phyloP scores from a whole-genome alignment of 768 basidiomycete species.

The Porpolomopsis calyptriformis region DNA sequence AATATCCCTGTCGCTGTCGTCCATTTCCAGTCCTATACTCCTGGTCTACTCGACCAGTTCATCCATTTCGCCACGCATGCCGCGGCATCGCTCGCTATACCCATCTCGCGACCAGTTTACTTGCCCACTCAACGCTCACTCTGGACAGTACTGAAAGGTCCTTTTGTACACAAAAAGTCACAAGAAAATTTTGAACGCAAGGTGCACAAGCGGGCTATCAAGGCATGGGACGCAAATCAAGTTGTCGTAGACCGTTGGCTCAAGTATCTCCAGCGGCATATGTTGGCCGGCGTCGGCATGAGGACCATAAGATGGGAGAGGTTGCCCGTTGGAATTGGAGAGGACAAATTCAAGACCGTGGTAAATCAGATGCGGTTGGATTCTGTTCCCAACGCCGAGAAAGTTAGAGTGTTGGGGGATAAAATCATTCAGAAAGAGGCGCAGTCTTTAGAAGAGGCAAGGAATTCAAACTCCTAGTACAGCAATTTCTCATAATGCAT shows the following conservation, averaged over 20 bases:
- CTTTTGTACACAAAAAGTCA: constrained; percentile 87
- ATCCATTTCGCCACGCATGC: constrained; percentile 77
- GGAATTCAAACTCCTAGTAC: constrained; percentile 6
- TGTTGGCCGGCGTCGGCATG: constrained; percentile 81
- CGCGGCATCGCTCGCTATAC: constrained; percentile 76
- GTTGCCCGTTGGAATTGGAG: constrained; percentile 41
- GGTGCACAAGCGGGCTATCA: constrained; percentile 77
- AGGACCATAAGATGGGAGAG: constrained; percentile 69
- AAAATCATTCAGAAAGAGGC: constrained; percentile 31
- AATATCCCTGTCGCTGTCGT: constrained; percentile 69
- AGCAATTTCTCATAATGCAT: too few relatives aligned
- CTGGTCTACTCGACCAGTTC: constrained; percentile 61
- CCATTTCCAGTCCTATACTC: constrained; percentile 72
- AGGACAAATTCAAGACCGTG: constrained; percentile 16
- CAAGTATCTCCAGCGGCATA: constrained; percentile 63
- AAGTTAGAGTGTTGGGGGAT: constrained; percentile 30
- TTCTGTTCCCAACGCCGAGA: constrained; percentile 14
- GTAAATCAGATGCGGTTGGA: constrained; percentile 19
- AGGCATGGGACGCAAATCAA: constrained; percentile 80
- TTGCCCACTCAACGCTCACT: constrained; percentile 69
- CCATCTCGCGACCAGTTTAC: constrained; percentile 48
- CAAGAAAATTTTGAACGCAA: constrained; percentile 92
- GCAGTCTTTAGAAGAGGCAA: constrained; percentile 13
- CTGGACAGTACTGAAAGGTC: constrained; percentile 78
- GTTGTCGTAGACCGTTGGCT: constrained; percentile 75